Base-by-base conservation (phyloP, 2,329 filamentous ascomycete species). In the Pseudocercospora musae region DNA sequence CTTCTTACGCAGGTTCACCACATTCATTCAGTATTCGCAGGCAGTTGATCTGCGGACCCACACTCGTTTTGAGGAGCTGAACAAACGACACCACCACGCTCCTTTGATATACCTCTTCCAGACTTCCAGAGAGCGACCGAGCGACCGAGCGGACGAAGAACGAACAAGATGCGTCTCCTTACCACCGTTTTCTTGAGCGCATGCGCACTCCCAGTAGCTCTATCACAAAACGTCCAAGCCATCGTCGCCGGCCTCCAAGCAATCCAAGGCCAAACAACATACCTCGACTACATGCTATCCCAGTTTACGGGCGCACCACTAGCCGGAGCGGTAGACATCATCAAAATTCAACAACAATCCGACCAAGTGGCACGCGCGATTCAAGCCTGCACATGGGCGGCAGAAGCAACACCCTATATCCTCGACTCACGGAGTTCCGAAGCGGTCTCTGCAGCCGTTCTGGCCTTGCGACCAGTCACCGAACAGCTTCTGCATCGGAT, bases 201-300 rank as follows among this genome's bases (percentile, higher is more conserved):
- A 5, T 13, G 27, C 52, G 52, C 52, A 10, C 7, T 37, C n/a
- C 27, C 27, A 4, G 29, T 29, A n/a, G 52, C 52, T 13, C 15
- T 54, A 10, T 27, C 52, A 40, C 52, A 54, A 23, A 54, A 37
- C 11, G 52, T n/a, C 9, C 27, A 54, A 40, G 15, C 15, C 37
- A 59, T 59, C 31, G 49, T 59, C 31, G 42, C 18, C 58, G 58
- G 29, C 8, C 58, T 59, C 9, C 58, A 59, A 25, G 20, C 10
- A n/a, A 29, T 59, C 20, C 58, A 59, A 46, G 6, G 11, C 15
- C 9, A 54, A 23, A 46, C 40, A 11, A 20, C 8, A 15, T n/a
- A 53, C 6, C 58, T 59, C 20, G 40, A 55, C 49, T n/a, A 27
- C 29, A 23, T 44, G 49, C 15, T 59, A 20, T 21, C 53, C 21